Evolutionary conservation across 345 rosid species (phyloP), one percentile per base, ranked within the genome.

Genomic region (Trapa incisa): DNA sequence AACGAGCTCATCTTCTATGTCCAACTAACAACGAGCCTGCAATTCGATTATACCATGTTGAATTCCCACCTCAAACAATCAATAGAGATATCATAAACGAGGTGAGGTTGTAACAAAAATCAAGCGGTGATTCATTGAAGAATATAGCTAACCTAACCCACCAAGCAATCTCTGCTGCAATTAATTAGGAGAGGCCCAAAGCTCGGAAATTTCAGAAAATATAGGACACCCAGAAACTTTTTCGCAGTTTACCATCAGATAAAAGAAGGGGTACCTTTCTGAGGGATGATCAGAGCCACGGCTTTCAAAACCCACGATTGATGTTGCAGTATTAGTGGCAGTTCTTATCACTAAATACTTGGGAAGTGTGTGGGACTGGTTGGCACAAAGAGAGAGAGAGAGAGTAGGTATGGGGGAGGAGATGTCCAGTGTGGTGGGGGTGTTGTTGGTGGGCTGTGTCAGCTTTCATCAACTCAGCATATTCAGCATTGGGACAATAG

Each of bases 1-100:
- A 95, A 73, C 0, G 94, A 79, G 74, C 83, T 88, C 99, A 95
- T 91, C 74, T 72, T 78, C 73, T 82, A 69, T 61, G 75, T 47
- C 65, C 66, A 38, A 22, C 29, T 22, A 38, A 37, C 4, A 64
- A n/a, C 47, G 32, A 38, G 41, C 47, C 39, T 45, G 68, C 50
- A 29, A 35, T 29, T n/a, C 16, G 57, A 69, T 38, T 39, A 38
- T 22, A 54, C 22, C 60, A n/a, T 54, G 54, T 50, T 41, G 16
- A 54, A 1, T 22, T 1, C 29, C 29, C 33, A 54, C 3, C 48
- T 45, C 48, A 50, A 50, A 45, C 48, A 50, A 50, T 29, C 2
- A 16, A 29, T 29, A 50, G 22, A 54, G 33, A 54, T 3, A 54
- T n/a, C 60, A 54, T 54, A 54, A n/a, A 22, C 60, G 10, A 0